These are phyloP conservation scores for Diaporthe ilicicola DNA, from an alignment of 2,329 filamentous ascomycete genomes.

Conservation along the genomic window DNA sequence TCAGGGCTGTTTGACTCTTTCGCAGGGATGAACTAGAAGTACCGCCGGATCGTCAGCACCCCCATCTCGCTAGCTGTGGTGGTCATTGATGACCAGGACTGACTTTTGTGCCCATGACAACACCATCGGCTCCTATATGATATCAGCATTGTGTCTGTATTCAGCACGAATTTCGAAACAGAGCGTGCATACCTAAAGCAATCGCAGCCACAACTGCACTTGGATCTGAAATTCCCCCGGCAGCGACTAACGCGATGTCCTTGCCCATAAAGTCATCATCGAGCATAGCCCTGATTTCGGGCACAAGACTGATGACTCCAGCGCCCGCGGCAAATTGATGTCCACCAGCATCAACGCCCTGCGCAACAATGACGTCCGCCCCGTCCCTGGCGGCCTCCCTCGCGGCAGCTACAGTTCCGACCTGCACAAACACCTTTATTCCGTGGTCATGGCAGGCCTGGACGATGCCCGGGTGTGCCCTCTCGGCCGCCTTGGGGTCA, in stretches of 20 bases:
- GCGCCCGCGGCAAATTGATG: conserved; percentile 65
- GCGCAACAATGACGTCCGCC: conserved; percentile 67
- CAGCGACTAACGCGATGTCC: conserved; percentile 57
- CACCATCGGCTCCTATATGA: conserved; percentile 50
- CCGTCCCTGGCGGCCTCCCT: conserved; percentile 55
- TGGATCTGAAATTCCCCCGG: conserved; percentile 67
- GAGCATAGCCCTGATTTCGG: conserved; percentile 62
- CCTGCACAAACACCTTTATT: conserved; percentile 66
- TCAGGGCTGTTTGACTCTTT: conserved; percentile 53
- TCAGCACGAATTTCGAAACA: not conserved
- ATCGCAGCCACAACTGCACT: conserved; percentile 64
- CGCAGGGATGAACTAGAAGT: conserved; percentile 58
- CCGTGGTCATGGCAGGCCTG: conserved; percentile 43
- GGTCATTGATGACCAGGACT: not conserved
- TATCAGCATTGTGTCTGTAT: not conserved
- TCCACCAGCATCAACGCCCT: conserved; percentile 71
- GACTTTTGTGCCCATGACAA: conserved; percentile 53
- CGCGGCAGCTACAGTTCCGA: conserved; percentile 67
- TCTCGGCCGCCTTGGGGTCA: conserved; percentile 46
- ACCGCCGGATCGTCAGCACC: not conserved
- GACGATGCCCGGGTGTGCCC: conserved; percentile 45
- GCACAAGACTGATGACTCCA: conserved; percentile 64
- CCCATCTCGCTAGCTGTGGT: not conserved
- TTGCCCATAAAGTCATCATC: conserved; percentile 45
- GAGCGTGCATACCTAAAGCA: conserved; percentile 55